phyloP scores from a whole-genome alignment of 2,329 filamentous ascomycete species.

The Thielaviopsis euricoi region DNA sequence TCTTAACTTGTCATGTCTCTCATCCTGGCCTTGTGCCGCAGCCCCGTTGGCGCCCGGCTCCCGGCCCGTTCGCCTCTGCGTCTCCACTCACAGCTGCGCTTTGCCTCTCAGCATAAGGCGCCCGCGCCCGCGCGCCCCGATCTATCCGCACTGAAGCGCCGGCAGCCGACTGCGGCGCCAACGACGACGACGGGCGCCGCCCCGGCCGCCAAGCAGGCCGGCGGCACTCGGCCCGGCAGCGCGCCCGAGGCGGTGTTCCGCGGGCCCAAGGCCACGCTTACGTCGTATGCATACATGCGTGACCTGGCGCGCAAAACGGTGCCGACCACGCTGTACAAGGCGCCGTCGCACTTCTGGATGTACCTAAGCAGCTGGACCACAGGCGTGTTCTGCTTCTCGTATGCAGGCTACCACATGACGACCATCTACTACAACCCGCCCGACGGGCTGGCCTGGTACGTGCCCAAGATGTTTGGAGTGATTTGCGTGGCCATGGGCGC shows the following conservation, averaged over 20 bases:
- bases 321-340: conserved; percentile 46
- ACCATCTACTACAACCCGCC: conserved; percentile 32
- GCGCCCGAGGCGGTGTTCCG: conserved; percentile 4
- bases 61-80: neutral
- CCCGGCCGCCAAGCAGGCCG: neutral
- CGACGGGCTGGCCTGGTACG: conserved; percentile 36
- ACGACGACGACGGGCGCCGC: neutral
- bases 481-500: conserved; percentile 42
- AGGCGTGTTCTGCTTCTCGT: conserved; percentile 34
- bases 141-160: conserved; percentile 11
- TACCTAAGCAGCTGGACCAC: conserved; percentile 42
- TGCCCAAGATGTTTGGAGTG: conserved; percentile 38
- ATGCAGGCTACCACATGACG: conserved; percentile 33
- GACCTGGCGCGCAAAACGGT: conserved; percentile 38
- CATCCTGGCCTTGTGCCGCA: neutral
- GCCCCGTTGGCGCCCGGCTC: neutral
- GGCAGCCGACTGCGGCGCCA: neutral
- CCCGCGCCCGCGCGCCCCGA: conserved; percentile 1
- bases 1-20: conserved; percentile 5
- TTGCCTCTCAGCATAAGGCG: conserved; percentile 8
- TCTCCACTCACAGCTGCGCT: neutral
- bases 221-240: neutral
- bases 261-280: conserved; percentile 11
- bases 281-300: conserved; percentile 30
- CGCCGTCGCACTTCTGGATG: conserved; percentile 46